Evolutionary conservation across 2,329 filamentous ascomycete species (phyloP).

Genomic region (Aureobasidium subglaciale): DNA sequence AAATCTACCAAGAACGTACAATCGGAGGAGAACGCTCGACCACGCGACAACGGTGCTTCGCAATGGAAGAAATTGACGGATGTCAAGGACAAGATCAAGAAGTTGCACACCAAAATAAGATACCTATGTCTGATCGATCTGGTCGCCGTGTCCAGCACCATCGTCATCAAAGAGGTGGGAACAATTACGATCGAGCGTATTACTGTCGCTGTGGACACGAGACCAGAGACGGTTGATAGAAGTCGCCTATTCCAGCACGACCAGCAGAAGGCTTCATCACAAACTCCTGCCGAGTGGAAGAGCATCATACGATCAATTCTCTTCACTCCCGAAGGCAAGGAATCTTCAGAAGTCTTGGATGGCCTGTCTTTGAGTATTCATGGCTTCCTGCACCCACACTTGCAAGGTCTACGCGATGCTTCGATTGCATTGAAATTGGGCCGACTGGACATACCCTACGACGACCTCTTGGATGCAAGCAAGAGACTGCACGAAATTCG

Average conservation of each 20-base stretch:
- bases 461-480: conserved; percentile 66
- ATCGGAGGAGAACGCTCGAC: conserved; percentile 16
- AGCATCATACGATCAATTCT: conserved; percentile 77
- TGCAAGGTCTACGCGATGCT: conserved; percentile 82
- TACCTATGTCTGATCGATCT: conserved; percentile 89
- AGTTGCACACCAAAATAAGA: conserved; percentile 74
- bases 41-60: conserved; percentile 17
- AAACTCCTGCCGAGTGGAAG: conserved; percentile 88
- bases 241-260: conserved; percentile 81
- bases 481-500: conserved; percentile 46
- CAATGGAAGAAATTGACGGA: conserved; percentile 75
- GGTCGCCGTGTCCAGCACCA: conserved; percentile 66
- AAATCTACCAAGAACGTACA: conserved; percentile 21
- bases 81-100: conserved; percentile 79
- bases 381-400: conserved; percentile 75
- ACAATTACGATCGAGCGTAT: conserved; percentile 78
- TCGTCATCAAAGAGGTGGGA: conserved; percentile 72
- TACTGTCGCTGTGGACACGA: conserved; percentile 81
- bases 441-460: conserved; percentile 80
- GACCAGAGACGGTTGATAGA: conserved; percentile 83
- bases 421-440: conserved; percentile 87
- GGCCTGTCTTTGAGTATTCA: conserved; percentile 84
- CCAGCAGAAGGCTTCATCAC: conserved; percentile 54
- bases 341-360: conserved; percentile 83
- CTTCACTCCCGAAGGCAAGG: conserved; percentile 76